Evolutionary conservation across 805 yeast species (phyloP), one percentile per base, ranked within the genome.

Genomic region (Myxozyma vanderwaltii): DNA sequence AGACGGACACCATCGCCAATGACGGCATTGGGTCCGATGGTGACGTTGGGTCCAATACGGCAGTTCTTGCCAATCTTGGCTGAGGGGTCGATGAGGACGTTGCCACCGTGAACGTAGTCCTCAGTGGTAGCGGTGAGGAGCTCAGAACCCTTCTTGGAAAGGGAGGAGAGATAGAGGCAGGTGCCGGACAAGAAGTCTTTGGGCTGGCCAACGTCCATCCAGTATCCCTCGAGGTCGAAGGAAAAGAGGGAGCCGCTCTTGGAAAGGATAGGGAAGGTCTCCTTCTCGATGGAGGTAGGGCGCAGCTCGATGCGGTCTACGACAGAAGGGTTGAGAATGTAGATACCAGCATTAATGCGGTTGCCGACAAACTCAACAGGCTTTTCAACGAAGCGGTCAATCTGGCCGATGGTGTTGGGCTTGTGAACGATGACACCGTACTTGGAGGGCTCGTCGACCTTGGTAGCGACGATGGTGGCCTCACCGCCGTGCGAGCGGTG

Each of bases 191-290:
- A 79, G 86, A 91, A 94, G 79, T 94, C 99, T 85, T 92, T 94
- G 83, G 99, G 99, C 82, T 94, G 99, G 78, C 99, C 99, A 69
- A 94, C 97, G 78, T 94, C 99, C 99, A 94, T 94, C 99, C 99
- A 94, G 89, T 86, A 94, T 68, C 99, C 98, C 82, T 94, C 97
- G 74, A 94, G 85, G 78, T 94, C 99, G 73, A 89, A 94, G 56
- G 98, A 91, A 83, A 86, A 94, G 72, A 94, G 83, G 63, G 86
- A 82, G 74, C 87, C 91, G 74, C 86, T 80, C 78, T 89, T 95
- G 68, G 95, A 97, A 71, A 94, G 84, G 71, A 81, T 79, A 72
- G 99, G 99, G 97, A 94, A 94, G 69, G 97, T 91, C 83, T 94
- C 99, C 86, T 91, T 91, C 83, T 94, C 99, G 71, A 94, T 94